Conservation (phyloP, 352 stramenopile species). For the Phytophthora colocasiae region DNA sequence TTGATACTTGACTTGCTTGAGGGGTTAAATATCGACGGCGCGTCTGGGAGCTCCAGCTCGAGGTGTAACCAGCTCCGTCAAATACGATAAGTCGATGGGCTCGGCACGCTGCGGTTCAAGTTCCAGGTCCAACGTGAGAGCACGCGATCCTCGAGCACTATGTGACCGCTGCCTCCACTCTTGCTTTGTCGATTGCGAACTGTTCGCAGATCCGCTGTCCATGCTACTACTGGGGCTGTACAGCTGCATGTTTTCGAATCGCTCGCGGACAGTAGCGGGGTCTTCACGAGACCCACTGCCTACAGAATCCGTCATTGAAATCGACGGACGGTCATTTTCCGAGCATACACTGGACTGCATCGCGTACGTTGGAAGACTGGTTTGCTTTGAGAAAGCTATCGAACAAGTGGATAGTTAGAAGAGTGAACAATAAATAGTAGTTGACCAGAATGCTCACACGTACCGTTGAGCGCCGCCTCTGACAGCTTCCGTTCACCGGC, state of each 20-base stretch:
- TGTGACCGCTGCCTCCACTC: slow-evolving; percentile 26
- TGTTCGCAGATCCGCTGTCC: slow-evolving; percentile 19
- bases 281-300: slow-evolving; percentile 35
- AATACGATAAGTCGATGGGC: slow-evolving; percentile 59
- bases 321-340: slow-evolving; percentile 26
- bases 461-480: slow-evolving; percentile 25
- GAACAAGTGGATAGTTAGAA: slow-evolving; percentile 3
- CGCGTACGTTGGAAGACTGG: slow-evolving; percentile 22
- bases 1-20: slow-evolving; percentile 2
- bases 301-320: slow-evolving; percentile 51
- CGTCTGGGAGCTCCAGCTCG: slow-evolving; percentile 28
- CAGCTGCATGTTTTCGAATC: slow-evolving; percentile 26
- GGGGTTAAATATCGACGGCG: slow-evolving; percentile 40
- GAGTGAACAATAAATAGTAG: neutral
- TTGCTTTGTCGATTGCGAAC: slow-evolving; percentile 17
- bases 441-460: slow-evolving; percentile 1
- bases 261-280: slow-evolving; percentile 19
- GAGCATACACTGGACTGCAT: slow-evolving; percentile 37
- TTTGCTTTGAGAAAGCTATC: slow-evolving; percentile 33
- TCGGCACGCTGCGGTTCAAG: slow-evolving; percentile 31
- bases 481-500: slow-evolving; percentile 23
- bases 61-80: slow-evolving; percentile 49
- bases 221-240: slow-evolving; percentile 30
- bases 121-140: slow-evolving; percentile 32
- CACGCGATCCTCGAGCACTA: slow-evolving; percentile 20